Conservation (phyloP, 495 filamentous ascomycete species). For the Haplographium delicatum region DNA sequence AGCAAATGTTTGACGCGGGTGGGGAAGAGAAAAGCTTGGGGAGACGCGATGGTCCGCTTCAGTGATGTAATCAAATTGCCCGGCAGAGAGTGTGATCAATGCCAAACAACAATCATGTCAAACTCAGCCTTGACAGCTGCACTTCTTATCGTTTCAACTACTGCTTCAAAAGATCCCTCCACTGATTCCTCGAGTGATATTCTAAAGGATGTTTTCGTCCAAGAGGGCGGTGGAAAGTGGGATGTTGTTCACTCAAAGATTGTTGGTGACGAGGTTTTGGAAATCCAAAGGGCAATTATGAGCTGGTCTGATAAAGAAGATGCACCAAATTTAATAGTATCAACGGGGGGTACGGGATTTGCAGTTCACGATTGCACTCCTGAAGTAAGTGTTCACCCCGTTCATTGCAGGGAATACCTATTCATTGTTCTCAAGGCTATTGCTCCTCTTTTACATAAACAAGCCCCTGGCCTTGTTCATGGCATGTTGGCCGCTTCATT, state of each 20-base stretch:
- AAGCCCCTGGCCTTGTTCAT: conserved; percentile 87
- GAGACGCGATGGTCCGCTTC: conserved; percentile 11
- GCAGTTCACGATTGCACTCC: conserved; percentile 83
- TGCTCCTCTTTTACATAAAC: conserved; percentile 71
- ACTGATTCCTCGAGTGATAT: conserved; percentile 64
- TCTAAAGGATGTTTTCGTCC: conserved; percentile 61
- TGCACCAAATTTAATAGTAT: conserved; percentile 69
- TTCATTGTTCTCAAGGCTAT: conserved; percentile 54
- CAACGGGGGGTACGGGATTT: conserved; percentile 93
- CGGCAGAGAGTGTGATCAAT: not conserved
- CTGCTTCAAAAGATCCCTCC: conserved; percentile 76
- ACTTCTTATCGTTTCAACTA: conserved; percentile 88
- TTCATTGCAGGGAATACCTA: not conserved
- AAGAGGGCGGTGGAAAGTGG: conserved; percentile 62
- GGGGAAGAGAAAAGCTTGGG: not conserved
- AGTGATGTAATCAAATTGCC: too few relatives aligned
- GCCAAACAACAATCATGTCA: conserved; percentile 27
- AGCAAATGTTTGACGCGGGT: conserved; percentile 12
- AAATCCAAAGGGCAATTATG: conserved; percentile 68
- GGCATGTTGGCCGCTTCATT: conserved; percentile 88
- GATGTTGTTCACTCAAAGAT: conserved; percentile 61
- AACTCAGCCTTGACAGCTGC: conserved; percentile 50
- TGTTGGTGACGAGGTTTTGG: conserved; percentile 68
- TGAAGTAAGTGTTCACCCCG: conserved; percentile 52
- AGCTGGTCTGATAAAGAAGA: conserved; percentile 61